phyloP scores from a whole-genome alignment of 805 yeast species.

The Candida tibetensis region DNA sequence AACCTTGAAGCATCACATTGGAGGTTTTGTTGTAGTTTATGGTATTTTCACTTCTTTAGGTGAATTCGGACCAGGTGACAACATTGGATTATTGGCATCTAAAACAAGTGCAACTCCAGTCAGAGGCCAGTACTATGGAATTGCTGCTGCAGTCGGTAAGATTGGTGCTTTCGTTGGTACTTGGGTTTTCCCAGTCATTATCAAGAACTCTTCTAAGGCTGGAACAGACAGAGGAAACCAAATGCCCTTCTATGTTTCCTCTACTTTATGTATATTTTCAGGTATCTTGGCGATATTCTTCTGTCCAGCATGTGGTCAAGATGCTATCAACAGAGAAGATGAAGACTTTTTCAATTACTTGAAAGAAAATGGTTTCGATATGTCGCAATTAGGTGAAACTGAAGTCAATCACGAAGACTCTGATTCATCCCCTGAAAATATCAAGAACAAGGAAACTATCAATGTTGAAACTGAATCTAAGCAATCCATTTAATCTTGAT shows the following conservation, averaged over 20 bases:
- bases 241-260: constrained; percentile 80
- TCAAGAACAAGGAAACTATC: constrained; percentile 4
- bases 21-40: constrained; percentile 77
- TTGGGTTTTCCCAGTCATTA: constrained; percentile 81
- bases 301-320: constrained; percentile 81
- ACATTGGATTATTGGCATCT: constrained; percentile 82
- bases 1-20: constrained; percentile 57
- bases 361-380: constrained; percentile 66
- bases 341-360: constrained; percentile 65
- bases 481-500: constrained; percentile 4
- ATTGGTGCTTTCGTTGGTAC: constrained; percentile 92
- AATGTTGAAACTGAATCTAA: constrained; percentile 8
- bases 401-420: constrained; percentile 5
- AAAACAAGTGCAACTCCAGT: constrained; percentile 84
- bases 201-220: constrained; percentile 45
- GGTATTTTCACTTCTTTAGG: constrained; percentile 88
- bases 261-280: constrained; percentile 71
- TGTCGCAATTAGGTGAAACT: constrained; percentile 49
- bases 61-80: constrained; percentile 94
- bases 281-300: constrained; percentile 67
- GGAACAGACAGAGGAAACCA: constrained; percentile 61
- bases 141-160: constrained; percentile 90
- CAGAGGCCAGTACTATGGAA: constrained; percentile 87
- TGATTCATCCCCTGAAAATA: not conserved
- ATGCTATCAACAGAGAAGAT: constrained; percentile 78